Base-by-base conservation (phyloP, 495 filamentous ascomycete genomes). In the Hypoxylon crocopeplum region DNA sequence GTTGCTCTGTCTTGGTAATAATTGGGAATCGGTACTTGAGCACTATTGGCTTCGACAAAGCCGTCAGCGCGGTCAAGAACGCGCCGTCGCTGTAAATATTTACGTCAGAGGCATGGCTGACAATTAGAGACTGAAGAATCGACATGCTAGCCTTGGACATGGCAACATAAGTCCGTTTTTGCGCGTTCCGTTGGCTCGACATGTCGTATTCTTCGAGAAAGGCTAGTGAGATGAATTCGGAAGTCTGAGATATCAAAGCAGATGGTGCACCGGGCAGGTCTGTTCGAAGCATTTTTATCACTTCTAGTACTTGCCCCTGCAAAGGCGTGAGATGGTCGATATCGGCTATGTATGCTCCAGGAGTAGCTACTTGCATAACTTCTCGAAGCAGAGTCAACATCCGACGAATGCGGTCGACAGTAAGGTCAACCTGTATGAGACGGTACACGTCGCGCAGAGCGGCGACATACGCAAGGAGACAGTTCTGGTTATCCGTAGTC, bases 291-390 rank as follows among this genome's bases (percentile, higher is more conserved):
- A 82, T 79, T 62, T 86, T 87, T 32, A 95, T 75, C 32, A 83
- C 86, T 17, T 91, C 86, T 11, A 94, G 72, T 12, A 93, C 85
- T 59, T 87, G 78, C 8, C 72, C 82, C 67, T 98, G 94, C 6
- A 98, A 70, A 7, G 84, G 81, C 1, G 92, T 97, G 54, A 89
- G 79, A 50, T 85, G 86, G 45, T 97, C 93, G n/a, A 92, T 77
- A 73, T 97, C 94, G 27, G 84, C 85, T 27, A 89, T 86, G 66
- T 97, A 97, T 12, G 83, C 75, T 1, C 87, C 82, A n/a, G 83
- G 82, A 19, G 90, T 86, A 3, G 92, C 82, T 36, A 76, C 70
- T 33, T 79, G 72, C 68, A 83, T 77, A 17, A 80, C 76, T 32
- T 82, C 73, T 12, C 75, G 75, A 7, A 94, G 68, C 75, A 88